Evolutionary conservation across 176 grass and related monocot species (phyloP).

Genomic region (Neostapfia colusana): DNA sequence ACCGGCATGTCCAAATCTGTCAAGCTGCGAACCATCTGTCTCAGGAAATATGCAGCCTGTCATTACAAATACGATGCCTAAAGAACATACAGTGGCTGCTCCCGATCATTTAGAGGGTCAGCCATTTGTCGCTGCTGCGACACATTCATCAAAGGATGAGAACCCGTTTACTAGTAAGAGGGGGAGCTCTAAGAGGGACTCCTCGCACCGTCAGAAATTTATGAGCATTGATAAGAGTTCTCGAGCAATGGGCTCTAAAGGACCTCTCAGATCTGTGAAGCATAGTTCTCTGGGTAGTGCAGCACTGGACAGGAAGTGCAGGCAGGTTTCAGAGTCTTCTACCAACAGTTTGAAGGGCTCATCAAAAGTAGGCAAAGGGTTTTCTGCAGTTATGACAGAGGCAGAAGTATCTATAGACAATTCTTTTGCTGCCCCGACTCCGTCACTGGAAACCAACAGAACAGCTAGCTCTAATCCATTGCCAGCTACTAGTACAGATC

Average conservation of each 20-base stretch:
- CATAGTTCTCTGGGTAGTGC: constrained; percentile 52
- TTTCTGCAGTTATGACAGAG: constrained; percentile 49
- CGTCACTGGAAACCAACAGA: constrained; percentile 44
- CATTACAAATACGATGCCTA: constrained; percentile 59
- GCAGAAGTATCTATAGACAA: constrained; percentile 57
- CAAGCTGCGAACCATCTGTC: constrained; percentile 46
- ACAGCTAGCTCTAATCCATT: constrained; percentile 24
- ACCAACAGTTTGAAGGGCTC: constrained; percentile 59
- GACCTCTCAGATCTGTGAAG: constrained; percentile 69
- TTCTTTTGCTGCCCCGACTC: constrained; percentile 58
- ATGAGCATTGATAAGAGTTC: constrained; percentile 85
- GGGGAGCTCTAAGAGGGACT: constrained; percentile 71
- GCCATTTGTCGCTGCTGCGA: constrained; percentile 52
- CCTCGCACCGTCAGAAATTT: constrained; percentile 75
- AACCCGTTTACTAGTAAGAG: constrained; percentile 61
- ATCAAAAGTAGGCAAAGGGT: constrained; percentile 60
- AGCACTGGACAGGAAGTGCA: constrained; percentile 73
- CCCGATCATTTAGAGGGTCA: constrained; percentile 54
- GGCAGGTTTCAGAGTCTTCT: constrained; percentile 54
- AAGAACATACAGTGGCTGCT: constrained; percentile 45
- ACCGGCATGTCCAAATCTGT: constrained; percentile 41
- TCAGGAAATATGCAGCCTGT: constrained; percentile 53
- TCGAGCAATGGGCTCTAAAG: constrained; percentile 83
- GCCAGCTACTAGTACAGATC: constrained; percentile 62
- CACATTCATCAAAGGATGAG: constrained; percentile 53